A percentile compares a stretch with the other conserved stretches of the same genome.
These are phyloP conservation scores for Paecilomyces variotii DNA, from an alignment of 2,329 filamentous ascomycete species.

Conservation along the genomic window DNA sequence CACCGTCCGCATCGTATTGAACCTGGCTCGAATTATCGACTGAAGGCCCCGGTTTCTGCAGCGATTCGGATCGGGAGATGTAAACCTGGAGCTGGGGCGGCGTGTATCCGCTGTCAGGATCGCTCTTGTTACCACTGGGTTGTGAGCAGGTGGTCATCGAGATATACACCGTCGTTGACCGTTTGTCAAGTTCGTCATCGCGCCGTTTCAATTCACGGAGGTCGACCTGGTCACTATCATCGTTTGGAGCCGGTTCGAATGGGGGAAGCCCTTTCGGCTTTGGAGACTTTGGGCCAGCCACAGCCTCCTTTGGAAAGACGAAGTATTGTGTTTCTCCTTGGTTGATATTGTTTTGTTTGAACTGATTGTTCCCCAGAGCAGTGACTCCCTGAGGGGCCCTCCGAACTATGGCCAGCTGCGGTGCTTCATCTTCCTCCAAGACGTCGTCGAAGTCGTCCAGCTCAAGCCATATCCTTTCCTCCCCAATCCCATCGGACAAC, in stretches of 20 bases:
- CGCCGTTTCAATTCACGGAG: constrained; percentile 9
- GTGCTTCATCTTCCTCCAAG: constrained; percentile 22
- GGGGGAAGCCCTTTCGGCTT: constrained; percentile 24
- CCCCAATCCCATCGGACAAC: constrained; percentile 16
- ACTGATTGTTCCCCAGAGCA: constrained; percentile 57
- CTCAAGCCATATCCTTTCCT: constrained; percentile 17
- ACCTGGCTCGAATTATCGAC: constrained; percentile 34
- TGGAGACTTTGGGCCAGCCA: constrained; percentile 40
- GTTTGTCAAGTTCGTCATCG: constrained; percentile 10
- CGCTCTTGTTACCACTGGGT: constrained; percentile 49
- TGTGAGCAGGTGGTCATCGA: constrained; percentile 82
- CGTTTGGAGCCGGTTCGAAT: constrained; percentile 10
- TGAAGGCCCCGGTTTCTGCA: constrained; percentile 60
- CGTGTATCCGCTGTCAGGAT: constrained; percentile 31
- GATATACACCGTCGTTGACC: constrained; percentile 58
- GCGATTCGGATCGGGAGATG: constrained; percentile 55
- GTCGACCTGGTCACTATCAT: constrained; percentile 8
- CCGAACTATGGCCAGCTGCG: constrained; percentile 45
- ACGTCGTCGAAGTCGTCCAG: constrained; percentile 22
- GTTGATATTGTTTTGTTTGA: constrained; percentile 51
- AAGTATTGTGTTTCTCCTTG: constrained; percentile 58
- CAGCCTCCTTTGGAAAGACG: constrained; percentile 51
- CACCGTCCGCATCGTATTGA: constrained; percentile 51
- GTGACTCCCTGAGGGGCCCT: constrained; percentile 44
- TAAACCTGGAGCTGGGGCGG: constrained; percentile 72